Conservation (phyloP, 2,329 filamentous ascomycete species). For the Fusarium gaditjirri region DNA sequence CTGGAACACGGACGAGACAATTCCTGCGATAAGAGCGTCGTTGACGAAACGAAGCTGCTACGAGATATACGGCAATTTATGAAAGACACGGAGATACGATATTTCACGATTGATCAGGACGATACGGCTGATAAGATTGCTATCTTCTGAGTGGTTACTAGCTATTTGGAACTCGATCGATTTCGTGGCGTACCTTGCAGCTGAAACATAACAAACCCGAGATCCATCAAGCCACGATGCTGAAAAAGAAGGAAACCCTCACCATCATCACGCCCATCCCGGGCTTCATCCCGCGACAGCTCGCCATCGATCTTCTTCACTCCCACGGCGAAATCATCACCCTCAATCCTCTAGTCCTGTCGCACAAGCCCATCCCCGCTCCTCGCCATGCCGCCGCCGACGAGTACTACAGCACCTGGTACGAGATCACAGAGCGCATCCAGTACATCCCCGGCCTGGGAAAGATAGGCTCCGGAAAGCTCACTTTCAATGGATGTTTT, state of each 20-base stretch:
- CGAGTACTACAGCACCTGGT: constrained; percentile 80
- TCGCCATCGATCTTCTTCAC: constrained; percentile 78
- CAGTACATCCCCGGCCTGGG: constrained; percentile 75
- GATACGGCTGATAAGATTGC: background rate
- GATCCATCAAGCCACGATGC: constrained; percentile 52
- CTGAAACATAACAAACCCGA: constrained; percentile 25
- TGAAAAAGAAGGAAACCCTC: constrained; percentile 72
- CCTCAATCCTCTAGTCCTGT: constrained; percentile 74
- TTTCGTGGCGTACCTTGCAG: constrained; percentile 19
- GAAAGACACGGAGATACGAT: constrained; percentile 2
- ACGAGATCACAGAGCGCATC: constrained; percentile 76
- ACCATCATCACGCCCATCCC: constrained; percentile 78
- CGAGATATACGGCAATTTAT: background rate
- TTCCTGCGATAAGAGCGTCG: background rate
- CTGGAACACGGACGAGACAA: constrained; percentile 9
- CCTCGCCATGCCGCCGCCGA: constrained; percentile 75
- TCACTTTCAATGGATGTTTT: constrained; percentile 77
- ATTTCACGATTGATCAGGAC: constrained; percentile 6
- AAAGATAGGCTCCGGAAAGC: constrained; percentile 71
- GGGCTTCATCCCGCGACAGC: constrained; percentile 74
- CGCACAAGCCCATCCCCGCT: constrained; percentile 71
- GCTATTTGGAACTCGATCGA: background rate
- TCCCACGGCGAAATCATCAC: constrained; percentile 77
- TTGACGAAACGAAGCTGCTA: background rate
- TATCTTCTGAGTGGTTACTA: background rate